Evolutionary conservation across 2,329 filamentous ascomycete genomes (phyloP).

Genomic region (Ophiostoma triangulosporum): DNA sequence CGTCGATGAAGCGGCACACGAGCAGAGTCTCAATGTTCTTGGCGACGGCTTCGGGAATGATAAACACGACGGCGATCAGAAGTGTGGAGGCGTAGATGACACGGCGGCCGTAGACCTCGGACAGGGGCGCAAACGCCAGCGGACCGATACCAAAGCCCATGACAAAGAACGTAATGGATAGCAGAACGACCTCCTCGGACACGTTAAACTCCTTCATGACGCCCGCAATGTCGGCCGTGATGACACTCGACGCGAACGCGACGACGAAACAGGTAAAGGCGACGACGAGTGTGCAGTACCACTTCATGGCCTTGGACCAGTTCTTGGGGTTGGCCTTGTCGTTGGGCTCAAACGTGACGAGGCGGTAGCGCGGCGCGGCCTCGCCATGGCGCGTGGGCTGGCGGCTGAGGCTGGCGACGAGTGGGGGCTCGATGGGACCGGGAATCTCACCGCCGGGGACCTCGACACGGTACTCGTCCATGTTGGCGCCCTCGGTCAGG

Average conservation of each 20-base stretch:
- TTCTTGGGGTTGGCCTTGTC: conserved; percentile 77
- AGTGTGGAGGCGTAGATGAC: conserved; percentile 59
- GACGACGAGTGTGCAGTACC: conserved; percentile 78
- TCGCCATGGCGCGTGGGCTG: conserved; percentile 7
- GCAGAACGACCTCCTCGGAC: conserved; percentile 56
- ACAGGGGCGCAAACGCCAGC: conserved; percentile 66
- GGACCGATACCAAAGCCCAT: conserved; percentile 71
- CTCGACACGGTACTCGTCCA: conserved; percentile 46
- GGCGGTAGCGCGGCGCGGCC: conserved; percentile 28
- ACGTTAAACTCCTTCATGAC: conserved; percentile 51
- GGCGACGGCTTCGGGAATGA: conserved; percentile 66
- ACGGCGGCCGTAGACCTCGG: conserved; percentile 59
- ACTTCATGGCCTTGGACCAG: conserved; percentile 66
- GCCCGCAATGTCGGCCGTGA: conserved; percentile 61
- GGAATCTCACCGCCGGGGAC: conserved; percentile 42
- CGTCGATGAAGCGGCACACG: conserved; percentile 64
- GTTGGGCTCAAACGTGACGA: conserved; percentile 51
- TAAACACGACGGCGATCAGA: conserved; percentile 58
- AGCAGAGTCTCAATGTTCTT: conserved; percentile 65
- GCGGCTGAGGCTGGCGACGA: conserved; percentile 30
- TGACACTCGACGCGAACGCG: conserved; percentile 56
- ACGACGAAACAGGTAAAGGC: conserved; percentile 64
- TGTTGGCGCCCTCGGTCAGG: conserved; percentile 35
- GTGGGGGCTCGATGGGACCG: conserved; percentile 20
- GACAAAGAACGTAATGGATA: conserved; percentile 65